A percentile compares a stretch with the other conserved stretches of the same genome.
Conservation (phyloP, 345 rosid species). For the Ceriops decandra region DNA sequence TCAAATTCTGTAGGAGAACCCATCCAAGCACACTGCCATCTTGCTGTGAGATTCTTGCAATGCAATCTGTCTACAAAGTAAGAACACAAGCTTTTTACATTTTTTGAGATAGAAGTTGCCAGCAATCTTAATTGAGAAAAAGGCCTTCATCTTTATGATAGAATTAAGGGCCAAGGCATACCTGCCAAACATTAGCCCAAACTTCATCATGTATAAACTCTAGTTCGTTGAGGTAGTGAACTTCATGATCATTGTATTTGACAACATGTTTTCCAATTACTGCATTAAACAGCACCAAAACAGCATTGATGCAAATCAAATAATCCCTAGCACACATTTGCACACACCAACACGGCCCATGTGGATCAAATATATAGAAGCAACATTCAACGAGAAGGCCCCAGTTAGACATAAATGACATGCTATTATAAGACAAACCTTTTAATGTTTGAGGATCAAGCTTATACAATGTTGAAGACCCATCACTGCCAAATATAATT, state of each 20-base stretch:
- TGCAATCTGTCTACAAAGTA: constrained; percentile 70
- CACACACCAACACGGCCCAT: background rate
- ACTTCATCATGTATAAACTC: constrained; percentile 87
- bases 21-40: constrained; percentile 71
- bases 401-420: background rate
- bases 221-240: constrained; percentile 74
- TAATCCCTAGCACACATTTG: background rate
- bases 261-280: constrained; percentile 47
- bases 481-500: constrained; percentile 81
- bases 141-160: background rate
- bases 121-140: background rate
- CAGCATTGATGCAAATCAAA: background rate
- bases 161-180: constrained; percentile 25
- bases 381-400: background rate
- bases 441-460: constrained; percentile 64
- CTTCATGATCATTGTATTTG: constrained; percentile 53
- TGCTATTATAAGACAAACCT: constrained; percentile 38
- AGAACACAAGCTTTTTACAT: constrained; percentile 12
- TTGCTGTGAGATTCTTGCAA: constrained; percentile 75
- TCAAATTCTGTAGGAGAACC: constrained; percentile 72
- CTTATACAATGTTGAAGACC: constrained; percentile 72
- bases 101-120: background rate
- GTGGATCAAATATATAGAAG: background rate
- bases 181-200: constrained; percentile 97
- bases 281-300: constrained; percentile 32